Evolutionary conservation across 257 asterid species (phyloP), one percentile per base, ranked within the genome.

Genomic region (Capsicum baccatum): DNA sequence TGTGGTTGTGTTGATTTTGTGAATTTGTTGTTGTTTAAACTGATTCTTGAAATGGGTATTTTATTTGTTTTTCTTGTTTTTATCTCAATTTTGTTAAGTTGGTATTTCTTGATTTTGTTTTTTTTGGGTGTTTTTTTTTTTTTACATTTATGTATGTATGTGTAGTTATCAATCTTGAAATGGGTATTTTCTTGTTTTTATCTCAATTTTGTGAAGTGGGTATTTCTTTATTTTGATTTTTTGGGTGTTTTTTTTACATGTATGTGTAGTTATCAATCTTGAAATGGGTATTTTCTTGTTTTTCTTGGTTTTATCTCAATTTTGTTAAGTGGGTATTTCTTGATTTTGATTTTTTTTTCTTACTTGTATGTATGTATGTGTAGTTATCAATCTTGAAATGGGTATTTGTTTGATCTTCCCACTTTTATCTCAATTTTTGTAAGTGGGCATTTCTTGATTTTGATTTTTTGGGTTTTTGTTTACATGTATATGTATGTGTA

Each of bases 221-320:
- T 17, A 6, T 58, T 17, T 58, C 26, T 58, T 58, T 11, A 62
- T 62, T 62, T 8, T 62, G 68, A 19, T 60, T 39, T 3, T 39
- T 60, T n/a, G 35, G 67, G 26, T 60, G 67, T 7, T 60, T 60
- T 60, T 26, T 1, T 26, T 26, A 26, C 26, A 26, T 26, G 26
- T 26, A 26, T 26, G 26, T 26, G 33, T 26, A 26, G 33, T 26
- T 26, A 26, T 26, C 33, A 26, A 26, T 26, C 15, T 10, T 62
- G 69, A 62, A 62, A 26, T 26, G 33, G 33, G 33, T 26, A 26
- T 26, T 26, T 35, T n/a, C 11, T 47, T 71, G 33, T 71, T 47
- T 71, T 47, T 71, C 37, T 3, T 9, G 80, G 11, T 50, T 50
- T 74, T 73, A 50, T 50, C 44, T 74, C 44, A 74, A 74, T 74